Evolutionary conservation across 2,329 filamentous ascomycete genomes (phyloP).

Genomic region (Penicillium thymicola): DNA sequence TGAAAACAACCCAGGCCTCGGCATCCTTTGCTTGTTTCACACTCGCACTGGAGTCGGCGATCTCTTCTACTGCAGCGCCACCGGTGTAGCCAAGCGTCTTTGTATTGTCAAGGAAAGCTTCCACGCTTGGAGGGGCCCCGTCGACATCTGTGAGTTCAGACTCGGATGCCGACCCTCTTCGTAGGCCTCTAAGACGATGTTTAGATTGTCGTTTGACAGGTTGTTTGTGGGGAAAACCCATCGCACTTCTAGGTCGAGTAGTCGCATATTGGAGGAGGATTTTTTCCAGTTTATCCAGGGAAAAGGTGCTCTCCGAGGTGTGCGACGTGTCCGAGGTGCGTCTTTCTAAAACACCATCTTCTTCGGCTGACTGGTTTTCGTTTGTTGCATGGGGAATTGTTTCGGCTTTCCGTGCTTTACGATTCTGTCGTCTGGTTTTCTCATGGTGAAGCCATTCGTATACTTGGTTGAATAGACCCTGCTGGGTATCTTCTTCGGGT

Average conservation of each 20-base stretch:
- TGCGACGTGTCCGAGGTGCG: constrained; percentile 59
- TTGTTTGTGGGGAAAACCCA: constrained; percentile 13
- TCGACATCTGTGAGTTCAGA: constrained; percentile 84
- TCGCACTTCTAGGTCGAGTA: constrained; percentile 27
- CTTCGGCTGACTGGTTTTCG: constrained; percentile 26
- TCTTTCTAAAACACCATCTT: constrained; percentile 10
- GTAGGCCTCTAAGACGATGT: constrained; percentile 38
- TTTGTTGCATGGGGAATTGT: constrained; percentile 40
- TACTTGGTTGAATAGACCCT: constrained; percentile 65
- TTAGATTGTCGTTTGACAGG: constrained; percentile 24
- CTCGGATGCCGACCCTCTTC: constrained; percentile 65
- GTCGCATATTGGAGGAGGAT: constrained; percentile 54
- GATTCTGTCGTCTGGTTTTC: constrained; percentile 61
- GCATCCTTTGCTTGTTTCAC: constrained; percentile 62
- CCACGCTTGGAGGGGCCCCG: constrained; percentile 75
- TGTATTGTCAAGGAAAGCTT: constrained; percentile 82
- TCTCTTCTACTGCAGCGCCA: constrained; percentile 44
- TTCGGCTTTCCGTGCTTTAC: constrained; percentile 49
- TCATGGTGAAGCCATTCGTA: constrained; percentile 81
- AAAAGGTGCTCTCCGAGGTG: constrained; percentile 66
- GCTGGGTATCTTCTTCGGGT: constrained; percentile 32
- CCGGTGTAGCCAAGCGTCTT: constrained; percentile 77
- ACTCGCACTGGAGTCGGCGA: constrained; percentile 41
- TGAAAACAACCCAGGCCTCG: constrained; percentile 81
- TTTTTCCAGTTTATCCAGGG: constrained; percentile 74